Evolutionary conservation across 176 grass and related monocot species (phyloP).

Genomic region (Raddia distichophylla): DNA sequence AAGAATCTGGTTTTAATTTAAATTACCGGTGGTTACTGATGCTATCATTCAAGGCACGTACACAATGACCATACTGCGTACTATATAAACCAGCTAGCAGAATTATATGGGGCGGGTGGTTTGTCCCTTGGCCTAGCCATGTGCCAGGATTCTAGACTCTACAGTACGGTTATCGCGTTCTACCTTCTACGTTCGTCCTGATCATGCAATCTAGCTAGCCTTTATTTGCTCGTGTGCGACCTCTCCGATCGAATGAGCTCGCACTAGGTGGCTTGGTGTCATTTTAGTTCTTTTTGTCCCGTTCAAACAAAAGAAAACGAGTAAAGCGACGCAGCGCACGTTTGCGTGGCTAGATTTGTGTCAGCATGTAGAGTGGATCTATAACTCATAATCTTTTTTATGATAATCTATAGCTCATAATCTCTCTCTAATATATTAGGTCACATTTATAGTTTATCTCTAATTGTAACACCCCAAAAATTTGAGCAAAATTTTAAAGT

Average conservation of each 20-base stretch:
- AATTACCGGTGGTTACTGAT: slow-evolving; percentile 13
- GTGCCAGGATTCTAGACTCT: slow-evolving; percentile 26
- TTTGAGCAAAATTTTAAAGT: too few species aligned
- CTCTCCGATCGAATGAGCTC: too few species aligned
- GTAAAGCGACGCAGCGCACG: too few species aligned
- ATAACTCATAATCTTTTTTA: too few species aligned
- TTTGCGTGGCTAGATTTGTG: too few species aligned
- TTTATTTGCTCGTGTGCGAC: too few species aligned
- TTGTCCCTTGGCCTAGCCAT: neutral
- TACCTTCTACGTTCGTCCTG: neutral
- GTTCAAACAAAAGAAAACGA: too few species aligned
- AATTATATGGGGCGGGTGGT: neutral
- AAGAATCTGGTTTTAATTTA: neutral
- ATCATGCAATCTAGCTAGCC: neutral
- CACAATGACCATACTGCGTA: neutral
- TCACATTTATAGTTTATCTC: too few species aligned
- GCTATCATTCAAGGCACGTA: neutral
- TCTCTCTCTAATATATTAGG: too few species aligned
- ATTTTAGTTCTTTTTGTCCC: neutral
- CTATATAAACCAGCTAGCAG: neutral
- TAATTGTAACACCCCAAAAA: too few species aligned
- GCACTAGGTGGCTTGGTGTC: neutral
- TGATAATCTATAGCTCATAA: too few species aligned
- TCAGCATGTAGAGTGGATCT: too few species aligned
- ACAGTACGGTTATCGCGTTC: neutral